Percentiles rank a stretch among this genome's conserved stretches.
phyloP scores from a whole-genome alignment of 495 filamentous ascomycete species.

The Xylaria acuta region DNA sequence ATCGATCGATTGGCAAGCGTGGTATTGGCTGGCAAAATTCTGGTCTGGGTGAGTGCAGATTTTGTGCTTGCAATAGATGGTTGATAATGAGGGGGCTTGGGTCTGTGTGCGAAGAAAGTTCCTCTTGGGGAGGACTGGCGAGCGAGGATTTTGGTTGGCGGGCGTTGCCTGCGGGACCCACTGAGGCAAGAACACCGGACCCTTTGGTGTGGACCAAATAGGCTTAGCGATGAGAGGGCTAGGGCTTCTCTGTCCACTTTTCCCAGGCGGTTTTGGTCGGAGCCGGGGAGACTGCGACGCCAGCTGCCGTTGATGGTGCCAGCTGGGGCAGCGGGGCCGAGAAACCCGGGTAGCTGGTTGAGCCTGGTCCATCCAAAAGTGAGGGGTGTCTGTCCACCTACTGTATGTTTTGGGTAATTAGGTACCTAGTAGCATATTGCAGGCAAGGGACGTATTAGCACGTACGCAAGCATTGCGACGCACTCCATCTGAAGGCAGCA shows the following conservation, averaged over 20 bases:
- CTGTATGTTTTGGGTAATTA: background rate
- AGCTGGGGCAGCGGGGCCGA: constrained; percentile 6
- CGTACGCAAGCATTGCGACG: constrained; percentile 12
- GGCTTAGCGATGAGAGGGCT: constrained; percentile 42
- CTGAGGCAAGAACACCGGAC: constrained; percentile 33
- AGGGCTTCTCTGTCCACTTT: constrained; percentile 36
- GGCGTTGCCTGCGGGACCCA: constrained; percentile 31
- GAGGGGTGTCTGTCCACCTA: constrained; percentile 17
- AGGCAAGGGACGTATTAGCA: background rate
- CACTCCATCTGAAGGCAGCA: constrained; percentile 8
- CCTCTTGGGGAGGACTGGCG: constrained; percentile 39
- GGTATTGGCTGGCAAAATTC: constrained; percentile 53
- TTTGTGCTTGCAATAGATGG: constrained; percentile 49
- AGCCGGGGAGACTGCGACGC: background rate
- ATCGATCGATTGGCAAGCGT: constrained; percentile 53
- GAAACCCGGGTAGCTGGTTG: background rate
- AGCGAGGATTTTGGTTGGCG: constrained; percentile 38
- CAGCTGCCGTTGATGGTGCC: constrained; percentile 3
- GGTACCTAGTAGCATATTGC: background rate
- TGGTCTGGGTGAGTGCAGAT: constrained; percentile 49
- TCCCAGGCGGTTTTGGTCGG: background rate
- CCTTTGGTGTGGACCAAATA: constrained; percentile 30
- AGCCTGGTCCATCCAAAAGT: background rate
- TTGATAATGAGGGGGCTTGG: constrained; percentile 42
- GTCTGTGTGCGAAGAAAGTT: constrained; percentile 43